Base-by-base conservation (phyloP, 2,329 filamentous ascomycete species). In the Fusarium sororula region DNA sequence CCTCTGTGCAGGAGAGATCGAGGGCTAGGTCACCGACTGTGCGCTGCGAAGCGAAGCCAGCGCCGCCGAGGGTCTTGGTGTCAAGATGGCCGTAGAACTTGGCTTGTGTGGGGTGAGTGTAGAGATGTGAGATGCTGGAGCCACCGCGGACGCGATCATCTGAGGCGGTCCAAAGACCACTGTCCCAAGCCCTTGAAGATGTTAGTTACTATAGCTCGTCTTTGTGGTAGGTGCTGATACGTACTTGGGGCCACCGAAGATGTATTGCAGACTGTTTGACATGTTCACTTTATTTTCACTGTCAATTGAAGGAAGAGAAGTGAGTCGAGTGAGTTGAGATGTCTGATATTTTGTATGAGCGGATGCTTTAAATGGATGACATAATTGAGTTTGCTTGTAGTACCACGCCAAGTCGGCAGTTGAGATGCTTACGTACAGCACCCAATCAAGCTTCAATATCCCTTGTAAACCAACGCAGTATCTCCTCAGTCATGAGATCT, bases 81-180 rank as follows among this genome's bases (percentile, higher is more conserved):
- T 96, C 93, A 26, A 96, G 87, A 30, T 85, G 85, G 6, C 94
- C 94, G 72, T 89, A 83, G 83, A 95, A 95, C 82, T 87, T 63
- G 81, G 91, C 90, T 81, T 70, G 70, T 57, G 78, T 70, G 48
- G 75, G 73, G 17, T 26, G 78, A 67, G 54, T 81, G 47, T 80
- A 81, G n/a, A 90, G 80, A 69, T 85, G 81, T 38, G 89, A 90
- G 63, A 84, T 81, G 70, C 92, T 94, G 68, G 87, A 87, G 57
- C 94, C 94, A 66, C 93, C 93, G 50, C 93, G 90, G n/a, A 96
- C 92, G 37, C 90, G 87, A 81, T 96, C 94, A 80, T 96, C 93
- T 60, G 90, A 91, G 20, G 90, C 85, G 13, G 88, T 91, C 92
- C 93, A 96, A 72, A 89, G 86, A 57, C 83, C 80, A 3, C 85